Percentiles rank a stretch among this genome's conserved stretches.
Conservation (phyloP, 2,329 filamentous ascomycete species). For the Sporothrix protearum region DNA sequence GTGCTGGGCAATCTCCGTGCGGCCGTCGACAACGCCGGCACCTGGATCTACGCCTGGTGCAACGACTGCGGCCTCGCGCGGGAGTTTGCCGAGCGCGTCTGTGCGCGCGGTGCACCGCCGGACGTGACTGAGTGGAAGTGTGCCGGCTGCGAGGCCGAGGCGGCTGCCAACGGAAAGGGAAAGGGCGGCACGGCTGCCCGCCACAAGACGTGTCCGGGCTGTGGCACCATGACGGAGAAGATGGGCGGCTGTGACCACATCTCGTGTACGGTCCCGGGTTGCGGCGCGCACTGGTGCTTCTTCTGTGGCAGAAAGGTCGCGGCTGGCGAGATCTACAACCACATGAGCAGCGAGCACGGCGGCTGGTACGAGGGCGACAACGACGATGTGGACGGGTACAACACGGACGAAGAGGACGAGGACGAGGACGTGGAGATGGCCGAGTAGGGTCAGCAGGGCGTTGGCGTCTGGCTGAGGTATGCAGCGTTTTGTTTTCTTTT, state of each 20-base stretch:
- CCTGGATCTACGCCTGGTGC: constrained; percentile 51
- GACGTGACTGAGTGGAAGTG: constrained; percentile 42
- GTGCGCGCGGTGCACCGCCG: constrained; percentile 40
- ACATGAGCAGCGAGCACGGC: constrained; percentile 28
- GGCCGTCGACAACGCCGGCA: constrained; percentile 41
- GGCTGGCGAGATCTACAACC: constrained; percentile 6
- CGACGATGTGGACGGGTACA: not conserved
- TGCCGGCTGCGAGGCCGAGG: constrained; percentile 36
- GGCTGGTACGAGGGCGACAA: constrained; percentile 17
- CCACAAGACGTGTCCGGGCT: constrained; percentile 38
- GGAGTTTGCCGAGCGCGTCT: constrained; percentile 43
- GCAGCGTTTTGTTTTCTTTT: not conserved
- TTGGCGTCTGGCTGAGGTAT: too few species aligned
- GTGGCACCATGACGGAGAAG: constrained; percentile 43
- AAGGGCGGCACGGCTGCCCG: not conserved
- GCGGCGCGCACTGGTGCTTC: constrained; percentile 48
- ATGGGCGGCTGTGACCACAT: constrained; percentile 47
- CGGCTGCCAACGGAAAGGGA: constrained; percentile 28
- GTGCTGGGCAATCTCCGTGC: constrained; percentile 38
- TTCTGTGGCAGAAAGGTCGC: constrained; percentile 35
- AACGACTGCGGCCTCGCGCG: constrained; percentile 41
- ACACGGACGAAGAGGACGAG: not conserved
- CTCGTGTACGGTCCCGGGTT: constrained; percentile 36
- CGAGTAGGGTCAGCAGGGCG: too few species aligned
- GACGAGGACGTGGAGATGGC: not conserved